Evolutionary conservation across 495 filamentous ascomycete species (phyloP).

Genomic region (Mytilinidion resinicola): DNA sequence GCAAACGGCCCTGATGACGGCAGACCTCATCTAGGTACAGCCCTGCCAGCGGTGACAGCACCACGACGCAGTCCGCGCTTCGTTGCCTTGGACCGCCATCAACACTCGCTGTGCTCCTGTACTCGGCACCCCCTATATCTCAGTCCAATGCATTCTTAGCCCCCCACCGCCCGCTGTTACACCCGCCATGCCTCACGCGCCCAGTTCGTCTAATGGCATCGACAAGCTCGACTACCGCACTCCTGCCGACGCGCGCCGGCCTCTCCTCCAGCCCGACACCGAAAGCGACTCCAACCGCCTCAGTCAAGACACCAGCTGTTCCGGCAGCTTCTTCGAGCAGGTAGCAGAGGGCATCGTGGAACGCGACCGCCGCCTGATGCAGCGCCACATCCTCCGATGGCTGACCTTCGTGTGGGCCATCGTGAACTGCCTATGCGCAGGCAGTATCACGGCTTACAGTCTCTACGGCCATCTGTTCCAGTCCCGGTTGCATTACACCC

Average conservation of each 20-base stretch:
- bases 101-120: neutral
- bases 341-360: constrained; percentile 57
- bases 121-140: neutral
- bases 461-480: constrained; percentile 88
- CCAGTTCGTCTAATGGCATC: constrained; percentile 27
- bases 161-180: neutral
- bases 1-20: no score
- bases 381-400: constrained; percentile 46
- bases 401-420: constrained; percentile 56
- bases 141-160: constrained; percentile 1
- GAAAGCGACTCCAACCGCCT: constrained; percentile 27
- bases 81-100: neutral
- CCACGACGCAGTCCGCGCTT: constrained; percentile 12
- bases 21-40: no score
- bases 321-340: constrained; percentile 54
- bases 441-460: constrained; percentile 57
- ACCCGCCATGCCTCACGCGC: neutral
- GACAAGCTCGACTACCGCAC: constrained; percentile 59
- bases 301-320: constrained; percentile 37
- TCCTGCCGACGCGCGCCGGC: constrained; percentile 38
- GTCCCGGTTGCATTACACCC: constrained; percentile 72
- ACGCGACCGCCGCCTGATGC: constrained; percentile 49
- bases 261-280: constrained; percentile 37
- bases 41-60: constrained; percentile 1
- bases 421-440: constrained; percentile 43